phyloP scores from a whole-genome alignment of 768 basidiomycete species.

The Trametes maxima region DNA sequence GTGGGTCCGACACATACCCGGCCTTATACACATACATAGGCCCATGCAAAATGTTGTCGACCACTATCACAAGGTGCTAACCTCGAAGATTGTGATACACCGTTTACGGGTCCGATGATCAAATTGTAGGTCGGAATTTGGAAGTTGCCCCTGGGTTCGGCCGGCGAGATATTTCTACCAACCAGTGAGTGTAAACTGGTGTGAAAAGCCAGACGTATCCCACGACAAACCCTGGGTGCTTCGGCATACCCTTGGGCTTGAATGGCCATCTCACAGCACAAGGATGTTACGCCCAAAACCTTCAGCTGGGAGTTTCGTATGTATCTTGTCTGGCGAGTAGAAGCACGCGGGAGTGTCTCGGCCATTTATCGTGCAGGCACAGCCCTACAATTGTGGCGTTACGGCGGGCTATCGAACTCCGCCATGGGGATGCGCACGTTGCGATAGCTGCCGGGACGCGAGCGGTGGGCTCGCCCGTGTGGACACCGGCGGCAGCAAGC shows the following conservation, averaged over 20 bases:
- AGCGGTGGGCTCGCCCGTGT: neutral
- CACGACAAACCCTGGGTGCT: too few species aligned
- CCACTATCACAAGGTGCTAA: too few species aligned
- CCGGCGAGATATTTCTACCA: too few species aligned
- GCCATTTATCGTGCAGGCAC: constrained; percentile 10
- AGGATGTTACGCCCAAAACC: neutral
- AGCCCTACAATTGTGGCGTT: constrained; percentile 6
- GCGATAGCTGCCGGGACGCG: neutral
- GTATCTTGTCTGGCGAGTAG: too few species aligned
- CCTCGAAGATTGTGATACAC: neutral
- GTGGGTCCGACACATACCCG: too few species aligned
- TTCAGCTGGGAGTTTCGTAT: neutral
- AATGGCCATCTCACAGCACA: too few species aligned
- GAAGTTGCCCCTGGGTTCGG: neutral
- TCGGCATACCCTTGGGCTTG: too few species aligned
- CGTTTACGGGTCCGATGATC: neutral
- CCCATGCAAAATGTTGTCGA: too few species aligned
- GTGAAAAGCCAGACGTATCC: too few species aligned
- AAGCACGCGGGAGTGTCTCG: constrained; percentile 5
- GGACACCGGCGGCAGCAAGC: neutral
- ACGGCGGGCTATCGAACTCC: neutral
- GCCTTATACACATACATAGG: too few species aligned
- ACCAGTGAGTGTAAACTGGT: too few species aligned
- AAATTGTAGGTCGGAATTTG: neutral
- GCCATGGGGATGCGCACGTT: neutral